A percentile compares a stretch with the other conserved stretches of the same genome.
Conservation (phyloP, 2,329 filamentous ascomycete genomes). For the Diaporthe sp. region DNA sequence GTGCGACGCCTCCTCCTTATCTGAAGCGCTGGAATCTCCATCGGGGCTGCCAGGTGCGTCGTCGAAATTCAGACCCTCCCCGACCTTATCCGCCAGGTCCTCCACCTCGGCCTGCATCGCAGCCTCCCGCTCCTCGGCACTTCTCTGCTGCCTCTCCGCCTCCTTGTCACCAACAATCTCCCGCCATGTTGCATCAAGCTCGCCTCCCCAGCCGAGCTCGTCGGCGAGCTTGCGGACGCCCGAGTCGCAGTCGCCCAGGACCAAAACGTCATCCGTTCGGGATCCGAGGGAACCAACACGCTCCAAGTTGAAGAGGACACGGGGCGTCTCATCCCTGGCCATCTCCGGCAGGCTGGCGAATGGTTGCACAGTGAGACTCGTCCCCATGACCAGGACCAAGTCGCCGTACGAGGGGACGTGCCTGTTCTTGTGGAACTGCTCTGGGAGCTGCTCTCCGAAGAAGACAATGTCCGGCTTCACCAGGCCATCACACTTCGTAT, state of each 20-base stretch:
- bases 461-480: conserved; percentile 97
- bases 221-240: conserved; percentile 84
- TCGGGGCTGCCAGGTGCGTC: conserved; percentile 12
- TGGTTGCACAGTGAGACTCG: conserved; percentile 87
- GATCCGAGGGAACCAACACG: conserved; percentile 83
- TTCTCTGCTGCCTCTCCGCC: conserved; percentile 61
- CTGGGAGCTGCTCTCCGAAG: conserved; percentile 78
- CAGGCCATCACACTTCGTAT: conserved; percentile 75
- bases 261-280: conserved; percentile 84
- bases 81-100: conserved; percentile 49
- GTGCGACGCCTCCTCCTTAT: not conserved
- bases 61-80: conserved; percentile 44
- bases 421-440: conserved; percentile 72
- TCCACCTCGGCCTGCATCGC: conserved; percentile 59
- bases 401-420: conserved; percentile 59
- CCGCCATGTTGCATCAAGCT: conserved; percentile 83
- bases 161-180: conserved; percentile 73
- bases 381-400: conserved; percentile 73
- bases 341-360: conserved; percentile 85
- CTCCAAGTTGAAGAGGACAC: conserved; percentile 90
- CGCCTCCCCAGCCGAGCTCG: conserved; percentile 85
- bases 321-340: conserved; percentile 72
- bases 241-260: conserved; percentile 85
- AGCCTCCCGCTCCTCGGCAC: conserved; percentile 48
- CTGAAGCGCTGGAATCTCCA: not conserved